Conservation (phyloP, 768 basidiomycete species). For the Mycena rosella region DNA sequence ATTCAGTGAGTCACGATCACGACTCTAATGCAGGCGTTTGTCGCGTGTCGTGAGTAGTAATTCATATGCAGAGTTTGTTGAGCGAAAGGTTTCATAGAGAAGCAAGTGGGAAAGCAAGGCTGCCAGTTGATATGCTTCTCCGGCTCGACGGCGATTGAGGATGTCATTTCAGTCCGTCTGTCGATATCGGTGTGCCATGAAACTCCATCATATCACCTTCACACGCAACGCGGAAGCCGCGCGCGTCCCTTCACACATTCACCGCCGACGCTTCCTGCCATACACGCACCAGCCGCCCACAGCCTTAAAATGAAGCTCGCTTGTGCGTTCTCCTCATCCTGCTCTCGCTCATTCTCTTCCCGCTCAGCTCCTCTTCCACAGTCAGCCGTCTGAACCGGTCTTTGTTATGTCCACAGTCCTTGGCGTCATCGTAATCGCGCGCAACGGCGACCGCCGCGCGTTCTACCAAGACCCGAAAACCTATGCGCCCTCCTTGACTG, state of each 20-base stretch:
- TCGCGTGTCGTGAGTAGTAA: not conserved
- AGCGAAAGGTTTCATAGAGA: too few species aligned
- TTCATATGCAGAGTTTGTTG: not conserved
- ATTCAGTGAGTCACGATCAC: not conserved
- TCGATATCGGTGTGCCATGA: not conserved
- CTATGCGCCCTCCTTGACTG: constrained; percentile 61
- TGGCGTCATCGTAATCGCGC: constrained; percentile 82
- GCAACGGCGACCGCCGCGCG: constrained; percentile 81
- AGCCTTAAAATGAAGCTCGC: constrained; percentile 1
- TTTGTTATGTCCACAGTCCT: constrained; percentile 68
- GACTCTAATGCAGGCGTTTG: not conserved
- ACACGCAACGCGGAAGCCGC: constrained; percentile 17
- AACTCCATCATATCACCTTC: constrained; percentile 8
- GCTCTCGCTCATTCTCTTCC: too few species aligned
- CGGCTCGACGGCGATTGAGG: not conserved
- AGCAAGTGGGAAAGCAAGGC: not conserved
- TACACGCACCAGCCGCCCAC: constrained; percentile 12
- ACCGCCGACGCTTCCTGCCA: not conserved
- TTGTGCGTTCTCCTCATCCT: not conserved
- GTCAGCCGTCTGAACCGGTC: not conserved
- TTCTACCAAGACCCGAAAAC: constrained; percentile 80
- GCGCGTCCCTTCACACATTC: not conserved
- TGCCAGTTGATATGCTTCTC: not conserved
- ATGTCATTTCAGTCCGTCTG: not conserved
- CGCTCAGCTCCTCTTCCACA: not conserved